Base-by-base conservation (phyloP, 192 early-diverging fungal genomes). In the Coemansia sp. region DNA sequence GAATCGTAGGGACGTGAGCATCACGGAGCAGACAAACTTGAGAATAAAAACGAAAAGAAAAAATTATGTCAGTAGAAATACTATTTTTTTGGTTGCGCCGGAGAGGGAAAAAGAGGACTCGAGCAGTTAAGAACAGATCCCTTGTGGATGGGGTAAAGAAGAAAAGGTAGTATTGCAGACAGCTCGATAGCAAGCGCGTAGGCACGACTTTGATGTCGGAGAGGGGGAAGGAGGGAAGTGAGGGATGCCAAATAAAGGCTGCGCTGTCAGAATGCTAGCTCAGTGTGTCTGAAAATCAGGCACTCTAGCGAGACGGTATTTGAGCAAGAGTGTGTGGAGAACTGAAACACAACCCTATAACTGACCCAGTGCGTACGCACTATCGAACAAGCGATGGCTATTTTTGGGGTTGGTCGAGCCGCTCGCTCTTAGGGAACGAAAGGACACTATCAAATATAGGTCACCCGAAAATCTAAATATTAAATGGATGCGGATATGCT, bases 31-130 rank as follows among this genome's bases (percentile, higher is more conserved):
- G 33, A 34, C 31, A 36, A 36, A 36, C 18, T 57, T 33, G 16
- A 60, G 33, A 60, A 18, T 60, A 36, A 24, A 62, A 62, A 24
- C 40, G 40, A 40, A 12, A 12, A 24, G 20, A 62, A 8, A 34
- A 62, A 60, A 62, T 41, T 39, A 62, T 34, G 29, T 33, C 57
- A 58, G 57, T 58, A 58, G 27, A 58, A 58, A 58, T 58, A 58
- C 57, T 58, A 58, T 58, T 58, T 57, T 58, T 55, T 58, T 36
- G 13, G 57, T 58, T 34, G 57, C 57, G 57, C 31, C 12, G 53
- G 57, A 58, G 31, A 57, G 29, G 33, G 31, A 34, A 58, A 58
- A 18, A 58, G 47, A 34, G 55, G 13, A 58, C 13, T 58, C 31
- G 31, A 34, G 55, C 55, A 58, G 55, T 58, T 58, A 58, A 58